Conservation (phyloP, 2,329 filamentous ascomycete species). For the Fusarium fujikuroi region DNA sequence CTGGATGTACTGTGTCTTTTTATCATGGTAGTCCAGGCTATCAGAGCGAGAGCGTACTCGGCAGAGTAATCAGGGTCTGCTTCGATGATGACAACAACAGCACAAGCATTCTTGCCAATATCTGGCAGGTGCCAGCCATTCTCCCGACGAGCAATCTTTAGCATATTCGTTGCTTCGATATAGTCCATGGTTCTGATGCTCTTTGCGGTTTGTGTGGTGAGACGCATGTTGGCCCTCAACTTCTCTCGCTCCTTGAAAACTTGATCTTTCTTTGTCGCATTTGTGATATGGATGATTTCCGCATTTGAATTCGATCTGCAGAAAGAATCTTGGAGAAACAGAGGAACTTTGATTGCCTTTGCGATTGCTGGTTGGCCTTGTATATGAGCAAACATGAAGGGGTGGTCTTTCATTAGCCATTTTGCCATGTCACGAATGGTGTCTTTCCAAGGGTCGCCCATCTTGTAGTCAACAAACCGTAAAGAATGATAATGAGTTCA, state of each 20-base stretch:
- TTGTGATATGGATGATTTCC: neutral
- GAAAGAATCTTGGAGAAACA: neutral
- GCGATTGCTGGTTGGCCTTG: neutral
- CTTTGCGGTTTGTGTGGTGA: neutral
- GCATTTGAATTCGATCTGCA: neutral
- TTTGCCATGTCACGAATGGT: neutral
- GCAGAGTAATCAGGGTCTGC: neutral
- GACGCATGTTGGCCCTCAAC: neutral
- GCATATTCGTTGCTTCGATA: neutral
- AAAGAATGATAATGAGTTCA: no score
- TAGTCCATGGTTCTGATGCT: neutral
- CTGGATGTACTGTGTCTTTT: neutral
- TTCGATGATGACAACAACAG: neutral
- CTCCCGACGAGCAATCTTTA: neutral
- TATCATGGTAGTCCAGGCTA: neutral
- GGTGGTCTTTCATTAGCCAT: neutral
- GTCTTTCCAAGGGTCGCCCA: neutral
- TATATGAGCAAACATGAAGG: neutral
- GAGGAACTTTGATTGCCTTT: neutral
- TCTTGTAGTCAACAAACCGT: no score
- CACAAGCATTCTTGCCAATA: neutral
- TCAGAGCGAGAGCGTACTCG: neutral
- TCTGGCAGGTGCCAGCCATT: neutral
- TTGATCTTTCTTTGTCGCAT: neutral
- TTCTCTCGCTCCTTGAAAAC: neutral